phyloP scores from a whole-genome alignment of 2,329 filamentous ascomycete genomes.

The Myotisia sp. region DNA sequence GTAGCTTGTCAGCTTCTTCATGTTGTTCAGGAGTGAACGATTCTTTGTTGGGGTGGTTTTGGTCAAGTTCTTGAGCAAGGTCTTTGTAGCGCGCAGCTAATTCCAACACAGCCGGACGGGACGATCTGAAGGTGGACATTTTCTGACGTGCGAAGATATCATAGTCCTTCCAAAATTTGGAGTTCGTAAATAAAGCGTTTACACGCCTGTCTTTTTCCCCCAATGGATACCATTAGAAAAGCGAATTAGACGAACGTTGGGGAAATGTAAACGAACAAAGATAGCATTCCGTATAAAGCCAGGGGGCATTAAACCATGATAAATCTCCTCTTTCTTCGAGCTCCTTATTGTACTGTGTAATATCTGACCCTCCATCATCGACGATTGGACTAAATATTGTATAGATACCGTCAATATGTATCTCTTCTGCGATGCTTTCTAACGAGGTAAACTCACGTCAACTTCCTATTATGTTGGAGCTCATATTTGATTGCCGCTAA shows the following conservation, averaged over 20 bases:
- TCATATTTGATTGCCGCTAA: constrained; percentile 84
- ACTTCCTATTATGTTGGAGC: constrained; percentile 68
- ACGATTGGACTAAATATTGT: constrained; percentile 44
- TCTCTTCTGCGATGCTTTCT: background rate
- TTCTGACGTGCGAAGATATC: constrained; percentile 86
- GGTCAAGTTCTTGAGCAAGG: constrained; percentile 52
- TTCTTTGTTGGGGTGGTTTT: constrained; percentile 25
- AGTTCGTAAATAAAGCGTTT: constrained; percentile 60
- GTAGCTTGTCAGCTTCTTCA: constrained; percentile 55
- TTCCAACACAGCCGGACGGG: constrained; percentile 70
- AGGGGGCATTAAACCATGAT: constrained; percentile 71
- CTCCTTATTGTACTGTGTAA: constrained; percentile 74
- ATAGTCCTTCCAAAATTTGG: constrained; percentile 73
- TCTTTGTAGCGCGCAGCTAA: constrained; percentile 66
- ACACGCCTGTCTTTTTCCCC: constrained; percentile 56
- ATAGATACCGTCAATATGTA: background rate
- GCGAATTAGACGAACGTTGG: background rate
- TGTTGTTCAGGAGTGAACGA: constrained; percentile 30
- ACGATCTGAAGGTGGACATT: constrained; percentile 81
- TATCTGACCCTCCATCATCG: constrained; percentile 64
- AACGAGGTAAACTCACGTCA: constrained; percentile 45
- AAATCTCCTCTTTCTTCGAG: constrained; percentile 57
- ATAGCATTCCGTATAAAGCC: constrained; percentile 91
- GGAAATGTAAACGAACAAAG: constrained; percentile 40
- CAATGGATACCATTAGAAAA: too few relatives aligned